Conservation (phyloP, 495 filamentous ascomycete species). For the Bathelium albidoporum region DNA sequence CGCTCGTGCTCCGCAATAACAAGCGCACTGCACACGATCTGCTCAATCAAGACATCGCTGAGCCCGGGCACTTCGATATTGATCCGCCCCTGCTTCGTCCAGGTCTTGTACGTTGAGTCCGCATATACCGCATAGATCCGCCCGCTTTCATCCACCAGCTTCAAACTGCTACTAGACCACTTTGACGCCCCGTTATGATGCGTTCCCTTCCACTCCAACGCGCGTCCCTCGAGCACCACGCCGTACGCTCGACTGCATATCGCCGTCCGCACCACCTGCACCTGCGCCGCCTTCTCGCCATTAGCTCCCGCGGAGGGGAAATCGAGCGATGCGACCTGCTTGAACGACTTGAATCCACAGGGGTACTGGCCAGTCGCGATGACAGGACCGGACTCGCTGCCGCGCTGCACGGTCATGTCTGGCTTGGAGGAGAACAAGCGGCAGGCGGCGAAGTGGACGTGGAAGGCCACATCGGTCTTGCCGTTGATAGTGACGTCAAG, state of each 20-base stretch:
- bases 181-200: background rate
- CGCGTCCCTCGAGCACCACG: background rate
- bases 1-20: background rate
- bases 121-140: background rate
- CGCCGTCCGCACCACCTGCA: background rate
- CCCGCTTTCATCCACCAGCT: background rate
- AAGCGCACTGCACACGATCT: background rate
- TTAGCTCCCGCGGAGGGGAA: too few species aligned
- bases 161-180: background rate
- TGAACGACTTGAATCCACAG: background rate
- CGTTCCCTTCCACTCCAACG: background rate
- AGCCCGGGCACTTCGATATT: background rate
- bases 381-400: background rate
- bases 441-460: background rate
- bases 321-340: background rate
- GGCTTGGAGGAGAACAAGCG: background rate
- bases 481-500: background rate
- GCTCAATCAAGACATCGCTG: background rate
- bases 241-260: background rate
- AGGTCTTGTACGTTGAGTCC: background rate
- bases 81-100: background rate
- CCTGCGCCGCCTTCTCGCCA: background rate
- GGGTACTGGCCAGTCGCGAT: background rate
- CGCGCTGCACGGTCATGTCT: background rate
- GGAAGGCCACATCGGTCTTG: slow-evolving; percentile 3